Evolutionary conservation across 1,284 basidiomycete genomes (phyloP).

Genomic region (Irpex sp.): DNA sequence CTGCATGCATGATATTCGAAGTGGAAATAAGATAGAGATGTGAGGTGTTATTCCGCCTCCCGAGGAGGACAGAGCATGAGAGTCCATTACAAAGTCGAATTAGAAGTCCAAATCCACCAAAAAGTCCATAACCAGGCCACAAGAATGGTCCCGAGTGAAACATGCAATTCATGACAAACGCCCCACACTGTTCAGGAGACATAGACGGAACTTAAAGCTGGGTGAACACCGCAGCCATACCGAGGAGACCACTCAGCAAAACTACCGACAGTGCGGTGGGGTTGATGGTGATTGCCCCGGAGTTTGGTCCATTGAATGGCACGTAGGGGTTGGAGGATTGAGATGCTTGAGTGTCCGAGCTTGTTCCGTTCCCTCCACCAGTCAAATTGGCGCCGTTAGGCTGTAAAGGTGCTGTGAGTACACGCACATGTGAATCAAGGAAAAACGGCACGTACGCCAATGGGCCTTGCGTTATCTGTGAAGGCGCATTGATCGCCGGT

Average conservation of each 20-base stretch:
- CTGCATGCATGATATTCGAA: not conserved
- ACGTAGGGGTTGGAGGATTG: slow-evolving; percentile 34
- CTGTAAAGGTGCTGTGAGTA: slow-evolving; percentile 27
- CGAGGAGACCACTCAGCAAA: slow-evolving; percentile 20
- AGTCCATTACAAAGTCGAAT: not conserved
- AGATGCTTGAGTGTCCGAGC: slow-evolving; percentile 18
- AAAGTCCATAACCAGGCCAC: not conserved
- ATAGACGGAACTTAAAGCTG: slow-evolving; percentile 10
- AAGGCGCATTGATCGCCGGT: slow-evolving; percentile 54
- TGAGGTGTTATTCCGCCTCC: not conserved
- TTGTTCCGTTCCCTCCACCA: slow-evolving; percentile 42
- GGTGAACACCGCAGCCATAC: slow-evolving; percentile 17
- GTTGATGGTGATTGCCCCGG: slow-evolving; percentile 3
- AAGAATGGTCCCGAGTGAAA: not conserved
- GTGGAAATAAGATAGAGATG: not conserved
- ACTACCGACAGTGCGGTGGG: slow-evolving; percentile 6
- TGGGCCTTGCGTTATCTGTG: slow-evolving; percentile 58
- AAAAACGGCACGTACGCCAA: slow-evolving; percentile 49
- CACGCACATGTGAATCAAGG: not conserved
- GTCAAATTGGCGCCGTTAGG: slow-evolving; percentile 71
- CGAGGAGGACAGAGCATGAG: not conserved
- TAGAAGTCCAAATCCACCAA: not conserved
- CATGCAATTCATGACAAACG: not conserved
- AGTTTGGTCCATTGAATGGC: slow-evolving; percentile 45
- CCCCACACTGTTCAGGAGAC: not conserved